phyloP scores from a whole-genome alignment of 2,329 filamentous ascomycete species.

The Volutella citrinella region DNA sequence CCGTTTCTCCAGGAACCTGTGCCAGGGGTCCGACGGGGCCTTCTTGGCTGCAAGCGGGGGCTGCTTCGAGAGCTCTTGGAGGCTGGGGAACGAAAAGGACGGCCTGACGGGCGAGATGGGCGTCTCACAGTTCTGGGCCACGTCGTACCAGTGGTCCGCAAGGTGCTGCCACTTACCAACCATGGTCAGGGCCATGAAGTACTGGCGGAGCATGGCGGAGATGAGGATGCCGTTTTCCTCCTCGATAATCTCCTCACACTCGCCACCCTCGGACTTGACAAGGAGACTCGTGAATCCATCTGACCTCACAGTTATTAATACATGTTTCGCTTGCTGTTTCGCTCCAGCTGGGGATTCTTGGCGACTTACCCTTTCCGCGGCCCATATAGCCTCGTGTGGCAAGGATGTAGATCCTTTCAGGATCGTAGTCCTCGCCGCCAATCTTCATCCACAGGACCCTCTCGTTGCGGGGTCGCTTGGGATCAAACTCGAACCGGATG shows the following conservation, averaged over 20 bases:
- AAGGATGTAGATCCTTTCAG: slow-evolving; percentile 64
- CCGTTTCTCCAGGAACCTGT: slow-evolving; percentile 33
- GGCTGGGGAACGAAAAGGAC: slow-evolving; percentile 15
- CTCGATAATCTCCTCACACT: slow-evolving; percentile 72
- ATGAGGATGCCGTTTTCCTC: slow-evolving; percentile 88
- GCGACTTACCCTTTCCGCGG: slow-evolving; percentile 61
- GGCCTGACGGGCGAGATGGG: slow-evolving; percentile 38
- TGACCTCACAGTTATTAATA: no score
- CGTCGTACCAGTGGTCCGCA: slow-evolving; percentile 64
- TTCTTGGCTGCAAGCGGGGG: slow-evolving; percentile 19
- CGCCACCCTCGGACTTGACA: slow-evolving; percentile 72
- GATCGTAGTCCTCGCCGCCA: slow-evolving; percentile 58
- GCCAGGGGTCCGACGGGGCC: slow-evolving; percentile 31
- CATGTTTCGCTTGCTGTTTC: no score
- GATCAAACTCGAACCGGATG: slow-evolving; percentile 72
- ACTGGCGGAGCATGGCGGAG: slow-evolving; percentile 82
- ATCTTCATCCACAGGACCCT: slow-evolving; percentile 64
- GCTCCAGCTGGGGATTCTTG: no score
- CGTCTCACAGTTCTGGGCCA: slow-evolving; percentile 60
- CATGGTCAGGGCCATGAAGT: slow-evolving; percentile 83
- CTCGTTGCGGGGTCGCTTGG: slow-evolving; percentile 54
- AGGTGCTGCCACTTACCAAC: slow-evolving; percentile 77
- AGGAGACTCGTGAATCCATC: slow-evolving; percentile 78
- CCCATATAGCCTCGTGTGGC: slow-evolving; percentile 88
- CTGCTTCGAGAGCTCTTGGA: slow-evolving; percentile 19